These are phyloP conservation scores for Colletotrichum truncatum DNA, from an alignment of 2,329 filamentous ascomycete species.

Conservation along the genomic window DNA sequence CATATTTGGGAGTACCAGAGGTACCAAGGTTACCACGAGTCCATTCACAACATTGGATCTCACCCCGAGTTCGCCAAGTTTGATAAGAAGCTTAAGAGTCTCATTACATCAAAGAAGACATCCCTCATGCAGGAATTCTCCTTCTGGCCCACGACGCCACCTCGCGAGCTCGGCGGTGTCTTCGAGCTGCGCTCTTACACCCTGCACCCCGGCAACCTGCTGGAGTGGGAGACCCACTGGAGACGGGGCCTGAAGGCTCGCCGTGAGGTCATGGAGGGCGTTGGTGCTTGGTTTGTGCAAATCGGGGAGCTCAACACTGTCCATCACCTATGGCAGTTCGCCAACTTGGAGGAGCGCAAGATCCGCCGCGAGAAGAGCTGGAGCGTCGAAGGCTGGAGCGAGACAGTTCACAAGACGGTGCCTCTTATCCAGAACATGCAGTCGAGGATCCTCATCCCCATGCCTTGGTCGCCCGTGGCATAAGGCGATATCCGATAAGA, in stretches of 20 bases:
- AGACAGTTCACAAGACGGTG: slow-evolving; percentile 98
- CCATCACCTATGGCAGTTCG: slow-evolving; percentile 98
- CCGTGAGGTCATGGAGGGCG: slow-evolving; percentile 97
- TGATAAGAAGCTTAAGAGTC: slow-evolving; percentile 82
- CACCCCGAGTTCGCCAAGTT: slow-evolving; percentile 88
- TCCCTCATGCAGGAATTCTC: slow-evolving; percentile 99
- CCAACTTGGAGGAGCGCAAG: slow-evolving; percentile 93
- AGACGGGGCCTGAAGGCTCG: slow-evolving; percentile 88
- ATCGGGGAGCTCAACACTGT: slow-evolving; percentile 98
- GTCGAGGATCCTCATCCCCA: slow-evolving; percentile 89
- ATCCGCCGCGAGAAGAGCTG: slow-evolving; percentile 92
- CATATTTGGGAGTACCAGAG: slow-evolving; percentile 99
- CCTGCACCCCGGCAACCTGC: slow-evolving; percentile 90
- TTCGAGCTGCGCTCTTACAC: slow-evolving; percentile 98
- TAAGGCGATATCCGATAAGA: slow-evolving; percentile 48
- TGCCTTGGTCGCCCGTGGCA: slow-evolving; percentile 95
- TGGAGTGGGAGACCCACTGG: slow-evolving; percentile 99
- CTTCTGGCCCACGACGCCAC: slow-evolving; percentile 96
- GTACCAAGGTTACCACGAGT: slow-evolving; percentile 95
- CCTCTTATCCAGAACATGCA: slow-evolving; percentile 97
- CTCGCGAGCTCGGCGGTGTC: slow-evolving; percentile 87
- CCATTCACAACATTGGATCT: slow-evolving; percentile 82
- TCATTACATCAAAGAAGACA: slow-evolving; percentile 85
- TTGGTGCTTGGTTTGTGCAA: slow-evolving; percentile 98
- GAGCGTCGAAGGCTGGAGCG: slow-evolving; percentile 93